A percentile compares a stretch with the other conserved stretches of the same genome.
These are phyloP conservation scores for Pythium aphanidermatum DNA, from an alignment of 352 stramenopile genomes.

Conservation along the genomic window DNA sequence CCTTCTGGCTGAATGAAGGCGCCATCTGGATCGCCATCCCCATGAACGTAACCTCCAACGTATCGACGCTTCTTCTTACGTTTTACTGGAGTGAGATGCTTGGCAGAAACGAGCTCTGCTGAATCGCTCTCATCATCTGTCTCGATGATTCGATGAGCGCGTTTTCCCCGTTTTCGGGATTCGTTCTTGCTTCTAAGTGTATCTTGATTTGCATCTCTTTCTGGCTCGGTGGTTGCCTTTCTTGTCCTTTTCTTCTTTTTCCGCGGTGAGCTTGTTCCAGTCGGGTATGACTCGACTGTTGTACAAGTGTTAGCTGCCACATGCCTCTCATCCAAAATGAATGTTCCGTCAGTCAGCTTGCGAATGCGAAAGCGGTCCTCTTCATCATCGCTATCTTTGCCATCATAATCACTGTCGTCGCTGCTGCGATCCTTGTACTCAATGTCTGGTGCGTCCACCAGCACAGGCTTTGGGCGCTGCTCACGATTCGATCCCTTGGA, in stretches of 20 bases:
- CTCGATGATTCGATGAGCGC: conserved; percentile 28
- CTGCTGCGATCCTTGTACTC: conserved; percentile 8
- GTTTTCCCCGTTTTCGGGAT: conserved; percentile 11
- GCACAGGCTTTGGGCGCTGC: neutral
- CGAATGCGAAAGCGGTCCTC: neutral
- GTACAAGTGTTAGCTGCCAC: neutral
- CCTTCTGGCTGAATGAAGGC: conserved; percentile 84
- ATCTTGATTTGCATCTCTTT: conserved; percentile 1
- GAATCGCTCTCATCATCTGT: conserved; percentile 27
- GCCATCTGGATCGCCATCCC: conserved; percentile 46
- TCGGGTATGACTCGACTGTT: neutral
- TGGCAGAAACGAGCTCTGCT: too few relatives aligned
- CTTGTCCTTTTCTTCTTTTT: neutral
- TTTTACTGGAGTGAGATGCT: too few relatives aligned
- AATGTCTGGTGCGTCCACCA: conserved; percentile 18
- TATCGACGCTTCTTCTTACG: conserved; percentile 33
- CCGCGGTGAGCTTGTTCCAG: conserved; percentile 1
- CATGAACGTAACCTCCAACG: conserved; percentile 67
- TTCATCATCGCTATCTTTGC: neutral
- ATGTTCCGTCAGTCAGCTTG: conserved; percentile 11
- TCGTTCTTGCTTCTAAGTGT: neutral
- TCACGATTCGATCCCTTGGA: conserved; percentile 11
- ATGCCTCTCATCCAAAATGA: conserved; percentile 13
- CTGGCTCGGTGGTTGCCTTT: neutral
- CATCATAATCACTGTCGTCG: conserved; percentile 28